Evolutionary conservation across 75 land plant species (phyloP).

Genomic region (Pinus tabuliformis): DNA sequence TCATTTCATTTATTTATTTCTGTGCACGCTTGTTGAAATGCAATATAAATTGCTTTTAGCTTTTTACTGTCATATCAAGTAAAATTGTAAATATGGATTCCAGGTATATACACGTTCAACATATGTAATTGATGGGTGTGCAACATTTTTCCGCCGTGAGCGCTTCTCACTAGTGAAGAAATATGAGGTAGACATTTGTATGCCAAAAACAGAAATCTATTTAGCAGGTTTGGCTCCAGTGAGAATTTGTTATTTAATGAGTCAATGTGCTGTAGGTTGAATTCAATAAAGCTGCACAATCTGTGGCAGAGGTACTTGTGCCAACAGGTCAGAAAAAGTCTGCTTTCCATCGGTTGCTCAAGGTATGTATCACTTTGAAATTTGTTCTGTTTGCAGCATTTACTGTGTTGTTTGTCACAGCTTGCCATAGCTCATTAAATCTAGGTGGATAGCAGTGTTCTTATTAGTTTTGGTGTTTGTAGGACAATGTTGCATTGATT

Average conservation of each 20-base stretch:
- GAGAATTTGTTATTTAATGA: not conserved
- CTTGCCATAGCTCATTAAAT: not conserved
- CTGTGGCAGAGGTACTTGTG: conserved; percentile 30
- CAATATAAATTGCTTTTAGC: no score
- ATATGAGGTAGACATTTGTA: conserved; percentile 40
- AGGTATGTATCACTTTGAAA: conserved; percentile 9
- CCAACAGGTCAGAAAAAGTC: conserved; percentile 21
- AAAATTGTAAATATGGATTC: not conserved
- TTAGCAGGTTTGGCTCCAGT: not conserved
- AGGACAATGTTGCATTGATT: conserved; percentile 31
- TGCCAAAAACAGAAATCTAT: not conserved
- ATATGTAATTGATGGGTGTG: conserved; percentile 53
- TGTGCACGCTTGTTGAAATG: no score
- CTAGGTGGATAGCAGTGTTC: not conserved
- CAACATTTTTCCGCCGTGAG: conserved; percentile 44
- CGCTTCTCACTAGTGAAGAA: conserved; percentile 39
- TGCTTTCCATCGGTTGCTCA: conserved; percentile 29
- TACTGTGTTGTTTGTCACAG: not conserved
- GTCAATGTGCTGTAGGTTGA: conserved; percentile 22
- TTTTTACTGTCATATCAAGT: no score
- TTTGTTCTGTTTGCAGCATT: not conserved
- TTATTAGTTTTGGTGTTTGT: not conserved
- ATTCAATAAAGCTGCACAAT: conserved; percentile 51
- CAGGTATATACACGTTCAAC: conserved; percentile 42
- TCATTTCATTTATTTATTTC: no score